Base-by-base conservation (phyloP, 2,329 filamentous ascomycete species). In the Fusarium sp. region DNA sequence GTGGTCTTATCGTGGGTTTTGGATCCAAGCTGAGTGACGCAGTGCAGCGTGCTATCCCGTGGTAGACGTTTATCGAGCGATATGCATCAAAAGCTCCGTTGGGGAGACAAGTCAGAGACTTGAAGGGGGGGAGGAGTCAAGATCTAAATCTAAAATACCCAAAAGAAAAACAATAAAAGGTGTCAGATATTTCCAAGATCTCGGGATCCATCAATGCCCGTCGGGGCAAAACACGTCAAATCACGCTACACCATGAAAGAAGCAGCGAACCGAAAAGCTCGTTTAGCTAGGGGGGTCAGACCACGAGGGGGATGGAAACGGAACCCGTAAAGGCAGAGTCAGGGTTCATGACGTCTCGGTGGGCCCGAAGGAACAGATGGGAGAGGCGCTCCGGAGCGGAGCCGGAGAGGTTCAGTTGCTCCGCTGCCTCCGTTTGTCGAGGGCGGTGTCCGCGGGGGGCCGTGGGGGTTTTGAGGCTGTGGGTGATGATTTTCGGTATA, bases 161-260 rank as follows among this genome's bases (percentile, higher is more conserved):
- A 31, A 25, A 38, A 31, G 16, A 10, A 31, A 33, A 50, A 29
- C 6, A 33, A 29, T 18, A 38, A 45, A 22, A 31, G 22, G 33
- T 29, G 13, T 33, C 22, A 54, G 22, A 52, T 35, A 58, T 27
- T 29, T 40, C 20, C 60, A 54, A 63, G 60, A 63, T 63, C 60
- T 63, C 45, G 29, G 29, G 60, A 25, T 36, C 40, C 35, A 29
- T 33, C 54, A 36, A 36, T n/a, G 33, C 27, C 58, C 58, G 58
- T 33, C 27, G 47, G 58, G 25, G 25, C 25, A 27, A 27, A 27
- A 62, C 29, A 62, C 59, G 35, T 62, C 38, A 62, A 62, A 62
- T 38, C 59, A 62, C 29, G 59, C 59, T 62, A 62, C 59, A 62
- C 31, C 40, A 36, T 33, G 33, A 63, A 35, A 22, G 22, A 27